Evolutionary conservation across 768 basidiomycete genomes (phyloP).

Genomic region (Lepiota subincarnata): DNA sequence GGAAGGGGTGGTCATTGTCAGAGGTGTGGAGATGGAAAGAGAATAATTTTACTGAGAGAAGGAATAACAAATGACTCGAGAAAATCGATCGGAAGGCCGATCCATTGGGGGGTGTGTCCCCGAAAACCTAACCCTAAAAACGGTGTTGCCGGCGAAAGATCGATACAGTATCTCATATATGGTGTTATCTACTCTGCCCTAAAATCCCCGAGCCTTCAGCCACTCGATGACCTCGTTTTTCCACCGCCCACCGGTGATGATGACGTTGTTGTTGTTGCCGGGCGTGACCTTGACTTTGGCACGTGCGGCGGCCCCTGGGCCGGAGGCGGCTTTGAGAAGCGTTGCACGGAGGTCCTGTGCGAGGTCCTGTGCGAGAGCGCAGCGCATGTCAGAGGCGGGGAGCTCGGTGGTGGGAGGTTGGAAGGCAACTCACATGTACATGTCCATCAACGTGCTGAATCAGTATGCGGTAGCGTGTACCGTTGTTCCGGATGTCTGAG

Average conservation of each 20-base stretch:
- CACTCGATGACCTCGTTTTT: constrained; percentile 58
- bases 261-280: constrained; percentile 49
- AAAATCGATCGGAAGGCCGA: constrained; percentile 16
- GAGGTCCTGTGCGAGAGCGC: constrained; percentile 43
- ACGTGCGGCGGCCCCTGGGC: constrained; percentile 44
- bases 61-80: constrained; percentile 8
- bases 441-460: constrained; percentile 71
- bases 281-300: constrained; percentile 45
- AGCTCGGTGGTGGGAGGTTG: not conserved
- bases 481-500: constrained; percentile 65
- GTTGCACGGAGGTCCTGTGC: constrained; percentile 50
- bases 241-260: constrained; percentile 61
- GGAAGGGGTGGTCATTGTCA: constrained; percentile 25
- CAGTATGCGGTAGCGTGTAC: constrained; percentile 52
- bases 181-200: constrained; percentile 8
- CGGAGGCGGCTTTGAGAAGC: constrained; percentile 45
- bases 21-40: constrained; percentile 10
- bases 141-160: constrained; percentile 11
- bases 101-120: constrained; percentile 14
- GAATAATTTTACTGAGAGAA: not conserved
- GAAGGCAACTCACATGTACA: constrained; percentile 40
- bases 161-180: not conserved
- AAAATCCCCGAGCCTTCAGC: constrained; percentile 67
- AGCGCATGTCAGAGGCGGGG: constrained; percentile 14
- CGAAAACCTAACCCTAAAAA: constrained; percentile 27